phyloP scores from a whole-genome alignment of 345 rosid species.

The Jatropha curcas region DNA sequence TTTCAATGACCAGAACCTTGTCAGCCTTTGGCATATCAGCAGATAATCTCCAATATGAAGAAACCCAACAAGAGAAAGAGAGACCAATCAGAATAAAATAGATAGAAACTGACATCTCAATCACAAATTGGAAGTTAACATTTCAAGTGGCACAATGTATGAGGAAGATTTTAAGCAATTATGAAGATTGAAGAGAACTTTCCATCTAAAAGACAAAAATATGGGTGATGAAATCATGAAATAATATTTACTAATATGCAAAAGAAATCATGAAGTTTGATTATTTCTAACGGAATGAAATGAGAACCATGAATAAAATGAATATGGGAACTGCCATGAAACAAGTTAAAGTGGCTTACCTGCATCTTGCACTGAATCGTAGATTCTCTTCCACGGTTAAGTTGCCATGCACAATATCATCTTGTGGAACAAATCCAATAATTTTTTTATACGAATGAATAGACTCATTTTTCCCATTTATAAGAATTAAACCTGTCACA shows the following conservation, averaged over 20 bases:
- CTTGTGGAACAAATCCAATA: slow-evolving; percentile 91
- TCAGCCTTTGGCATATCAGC: slow-evolving; percentile 82
- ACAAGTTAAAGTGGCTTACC: slow-evolving; percentile 43
- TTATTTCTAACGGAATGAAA: neutral
- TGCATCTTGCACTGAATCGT: slow-evolving; percentile 85
- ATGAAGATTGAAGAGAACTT: neutral
- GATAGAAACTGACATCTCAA: slow-evolving; percentile 2
- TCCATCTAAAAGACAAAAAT: neutral
- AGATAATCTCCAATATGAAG: slow-evolving; percentile 46
- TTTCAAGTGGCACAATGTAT: neutral
- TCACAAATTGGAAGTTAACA: slow-evolving; percentile 4
- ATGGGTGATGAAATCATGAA: too few species aligned
- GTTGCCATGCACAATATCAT: slow-evolving; percentile 92
- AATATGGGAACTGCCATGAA: neutral
- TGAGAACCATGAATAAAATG: slow-evolving; percentile 2
- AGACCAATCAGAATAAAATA: slow-evolving; percentile 21
- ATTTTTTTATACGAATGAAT: slow-evolving; percentile 75
- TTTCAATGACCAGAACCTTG: slow-evolving; percentile 81
- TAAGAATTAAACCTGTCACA: slow-evolving; percentile 59
- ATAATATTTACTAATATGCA: neutral
- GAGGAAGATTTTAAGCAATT: neutral
- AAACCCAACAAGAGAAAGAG: slow-evolving; percentile 13
- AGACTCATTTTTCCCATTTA: slow-evolving; percentile 74
- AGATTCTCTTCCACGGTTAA: slow-evolving; percentile 94
- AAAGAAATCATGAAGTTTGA: neutral